phyloP scores from a whole-genome alignment of 495 filamentous ascomycete genomes.

The Annulohypoxylon nitens region DNA sequence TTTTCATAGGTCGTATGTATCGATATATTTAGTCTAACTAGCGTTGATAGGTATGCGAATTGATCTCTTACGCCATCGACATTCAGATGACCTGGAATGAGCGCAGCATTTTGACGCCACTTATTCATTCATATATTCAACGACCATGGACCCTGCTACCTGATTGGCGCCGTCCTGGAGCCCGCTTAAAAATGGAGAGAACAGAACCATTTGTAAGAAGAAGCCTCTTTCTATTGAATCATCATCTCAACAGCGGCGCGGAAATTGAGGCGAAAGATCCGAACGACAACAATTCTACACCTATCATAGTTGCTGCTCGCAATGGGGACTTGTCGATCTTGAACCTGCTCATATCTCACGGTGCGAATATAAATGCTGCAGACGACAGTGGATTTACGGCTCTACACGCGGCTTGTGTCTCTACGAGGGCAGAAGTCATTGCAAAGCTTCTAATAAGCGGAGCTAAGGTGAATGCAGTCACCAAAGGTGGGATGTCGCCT shows the following conservation, averaged over 20 bases:
- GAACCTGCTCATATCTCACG: constrained; percentile 17
- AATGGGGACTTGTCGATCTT: background rate
- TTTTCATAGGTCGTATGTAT: no score
- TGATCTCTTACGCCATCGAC: constrained; percentile 21
- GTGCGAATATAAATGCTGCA: constrained; percentile 18
- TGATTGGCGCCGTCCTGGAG: constrained; percentile 6
- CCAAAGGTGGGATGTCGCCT: background rate
- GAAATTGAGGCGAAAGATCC: constrained; percentile 12
- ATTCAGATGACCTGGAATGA: background rate
- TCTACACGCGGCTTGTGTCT: constrained; percentile 19
- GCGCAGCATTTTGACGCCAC: background rate
- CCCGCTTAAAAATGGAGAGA: background rate
- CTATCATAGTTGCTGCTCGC: constrained; percentile 16
- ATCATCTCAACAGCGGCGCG: background rate
- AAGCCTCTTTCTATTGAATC: background rate
- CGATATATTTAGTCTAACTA: background rate
- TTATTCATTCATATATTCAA: constrained; percentile 27
- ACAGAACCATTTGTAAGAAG: background rate
- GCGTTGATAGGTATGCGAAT: constrained; percentile 2
- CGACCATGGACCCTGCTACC: background rate
- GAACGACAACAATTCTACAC: background rate
- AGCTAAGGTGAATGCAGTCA: constrained; percentile 15
- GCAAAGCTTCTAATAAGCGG: constrained; percentile 3
- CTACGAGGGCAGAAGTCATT: background rate
- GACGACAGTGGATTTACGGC: constrained; percentile 19